Base-by-base conservation (phyloP, 2,329 filamentous ascomycete genomes). In the Juglanconis oblonga region DNA sequence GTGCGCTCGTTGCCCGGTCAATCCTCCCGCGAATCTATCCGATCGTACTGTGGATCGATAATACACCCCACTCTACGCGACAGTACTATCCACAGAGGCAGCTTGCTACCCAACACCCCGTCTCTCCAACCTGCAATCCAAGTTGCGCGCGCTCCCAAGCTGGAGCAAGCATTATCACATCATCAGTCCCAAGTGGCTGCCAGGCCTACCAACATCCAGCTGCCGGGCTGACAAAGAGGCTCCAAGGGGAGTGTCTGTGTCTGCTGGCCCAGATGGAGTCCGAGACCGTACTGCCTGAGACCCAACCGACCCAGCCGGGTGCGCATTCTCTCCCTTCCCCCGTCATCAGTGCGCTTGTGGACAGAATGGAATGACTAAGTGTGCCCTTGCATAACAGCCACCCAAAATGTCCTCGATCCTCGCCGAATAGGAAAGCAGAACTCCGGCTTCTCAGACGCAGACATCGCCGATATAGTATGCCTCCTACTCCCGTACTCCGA, bases 391-490 rank as follows among this genome's bases (percentile, higher is more conserved):
- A 33, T 64, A 5, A 17, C 65, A 86, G 87, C 88, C 58, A 96
- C 92, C 14, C 92, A 96, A 72, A 87, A 86, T 71, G 86, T 90
- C 68, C 78, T 92, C 65, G 92, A 97, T 72, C 91, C 92, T 45
- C 86, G 92, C 64, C 87, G 92, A 57, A 73, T 90, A 63, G 92
- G 92, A 58, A 82, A 88, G 71, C 89, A 91, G 73, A 90, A 91
- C 71, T 95, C 91, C 45, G 91, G 91, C 58, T 87, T 97, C 63
- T 88, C 84, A 56, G 88, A 93, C 66, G 84, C 90, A 65, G 93
- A 97, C 72, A 84, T 95, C 53, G 85, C 91, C 63, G 93, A 97
- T 74, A 91, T 97, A 67, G 85, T 97, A 65, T 96, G 92, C 75
- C 87, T 97, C 59, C 82, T 98, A 33, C 87, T 96, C 67, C 93